Base-by-base conservation (phyloP, 768 basidiomycete genomes). In the Suillus brevipes region DNA sequence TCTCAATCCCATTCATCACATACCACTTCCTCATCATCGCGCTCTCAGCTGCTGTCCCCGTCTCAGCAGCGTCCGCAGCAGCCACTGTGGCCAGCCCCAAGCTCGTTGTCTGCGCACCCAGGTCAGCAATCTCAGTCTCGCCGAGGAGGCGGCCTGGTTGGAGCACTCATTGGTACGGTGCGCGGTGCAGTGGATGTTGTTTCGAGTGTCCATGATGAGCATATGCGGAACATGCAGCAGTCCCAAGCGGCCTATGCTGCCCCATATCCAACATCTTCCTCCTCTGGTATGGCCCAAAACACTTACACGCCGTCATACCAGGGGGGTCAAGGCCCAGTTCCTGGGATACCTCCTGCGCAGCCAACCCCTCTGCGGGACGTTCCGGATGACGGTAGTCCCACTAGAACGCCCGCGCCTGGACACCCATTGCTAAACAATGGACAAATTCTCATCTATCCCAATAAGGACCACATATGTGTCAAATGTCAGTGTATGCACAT, bases 361-460 rank as follows among this genome's bases (percentile, higher is more conserved):
- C 63, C 38, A 42, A 63, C n/a, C 18, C 61, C 47, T 28, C 42
- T 63, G 31, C 36, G 53, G 36, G 13, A 65, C 58, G 55, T 69
- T 18, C 76, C 78, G 1, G 82, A 86, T 62, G 88, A 90, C 67
- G 84, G 84, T 0, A 79, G 81, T 2, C 92, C 92, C 0, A 94
- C 91, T 1, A 80, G 74, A 7, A 79, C 72, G 3, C 90, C 92
- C 4, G 78, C 80, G 0, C 83, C 87, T 0, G 93, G 93, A 0
- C 89, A 87, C 68, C 89, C 90, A 0, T 78, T 94, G 5, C 75
- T 94, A 62, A 78, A 79, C 28, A 76, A 85, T 42, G 89, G 89
- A 4, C 82, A 82, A 58, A 73, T 91, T 9, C 78, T 94, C 8
- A 86, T 93, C 0, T 94, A 92, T 70, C 91, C 92, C 0, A 42